These are phyloP conservation scores for Murraya paniculata DNA, from an alignment of 345 rosid genomes.

Conservation along the genomic window DNA sequence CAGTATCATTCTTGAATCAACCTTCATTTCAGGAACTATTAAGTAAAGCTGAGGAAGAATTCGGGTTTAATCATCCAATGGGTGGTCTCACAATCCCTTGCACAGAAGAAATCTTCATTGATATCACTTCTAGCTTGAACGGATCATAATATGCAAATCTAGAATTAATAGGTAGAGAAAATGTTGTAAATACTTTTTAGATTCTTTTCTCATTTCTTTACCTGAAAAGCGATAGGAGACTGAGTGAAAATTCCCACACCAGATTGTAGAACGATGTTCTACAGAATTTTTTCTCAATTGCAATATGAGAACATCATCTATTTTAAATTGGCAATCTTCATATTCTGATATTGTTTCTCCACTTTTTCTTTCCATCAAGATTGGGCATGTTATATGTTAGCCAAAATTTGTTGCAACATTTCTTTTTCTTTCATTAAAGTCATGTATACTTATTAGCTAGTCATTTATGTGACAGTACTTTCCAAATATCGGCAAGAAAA, in stretches of 20 bases:
- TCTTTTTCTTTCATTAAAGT: too few species aligned
- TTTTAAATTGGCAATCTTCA: background rate
- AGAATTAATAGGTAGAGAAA: background rate
- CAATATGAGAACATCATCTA: background rate
- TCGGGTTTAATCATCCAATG: conserved; percentile 41
- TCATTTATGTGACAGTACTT: background rate
- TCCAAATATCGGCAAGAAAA: background rate
- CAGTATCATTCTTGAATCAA: conserved; percentile 27
- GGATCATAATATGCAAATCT: background rate
- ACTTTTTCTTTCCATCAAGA: background rate
- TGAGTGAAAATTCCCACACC: too few species aligned
- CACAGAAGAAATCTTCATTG: conserved; percentile 34
- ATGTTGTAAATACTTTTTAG: conserved; percentile 6
- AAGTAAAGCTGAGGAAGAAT: conserved; percentile 40
- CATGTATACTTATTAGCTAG: background rate
- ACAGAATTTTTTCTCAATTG: background rate
- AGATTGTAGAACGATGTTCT: background rate
- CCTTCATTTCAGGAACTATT: conserved; percentile 26
- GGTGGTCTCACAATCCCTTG: conserved; percentile 51
- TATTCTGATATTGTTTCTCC: background rate
- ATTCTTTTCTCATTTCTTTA: background rate
- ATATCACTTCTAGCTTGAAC: conserved; percentile 27
- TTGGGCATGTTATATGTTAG: background rate
- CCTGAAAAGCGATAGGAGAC: background rate
- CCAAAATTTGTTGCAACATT: background rate